Percentiles rank a stretch among this genome's conserved stretches.
Evolutionary conservation across 495 filamentous ascomycete genomes (phyloP).

Genomic region (Articulospora tetracladia): DNA sequence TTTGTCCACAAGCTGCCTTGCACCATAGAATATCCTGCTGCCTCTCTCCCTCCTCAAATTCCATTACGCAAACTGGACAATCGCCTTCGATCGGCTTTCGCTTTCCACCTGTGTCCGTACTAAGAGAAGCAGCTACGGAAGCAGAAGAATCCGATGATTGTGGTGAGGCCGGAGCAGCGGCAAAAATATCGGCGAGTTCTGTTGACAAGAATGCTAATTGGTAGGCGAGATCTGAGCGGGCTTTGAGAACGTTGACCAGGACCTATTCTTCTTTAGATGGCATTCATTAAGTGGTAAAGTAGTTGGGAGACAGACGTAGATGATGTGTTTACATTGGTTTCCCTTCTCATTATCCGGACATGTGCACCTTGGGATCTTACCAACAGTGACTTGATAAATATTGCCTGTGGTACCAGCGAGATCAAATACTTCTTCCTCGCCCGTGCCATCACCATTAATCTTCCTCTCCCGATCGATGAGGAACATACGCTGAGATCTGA

Average conservation of each 20-base stretch:
- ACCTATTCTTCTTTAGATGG: slow-evolving; percentile 31
- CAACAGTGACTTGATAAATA: slow-evolving; percentile 56
- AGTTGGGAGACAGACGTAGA: slow-evolving; percentile 17
- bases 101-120: slow-evolving; percentile 16
- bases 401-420: slow-evolving; percentile 75
- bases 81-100: slow-evolving; percentile 60
- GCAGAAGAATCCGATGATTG: slow-evolving; percentile 11
- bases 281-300: not conserved
- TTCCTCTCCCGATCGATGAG: slow-evolving; percentile 20
- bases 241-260: slow-evolving; percentile 58
- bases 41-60: slow-evolving; percentile 37
- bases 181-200: slow-evolving; percentile 62
- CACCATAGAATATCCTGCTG: slow-evolving; percentile 53
- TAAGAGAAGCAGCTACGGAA: not conserved
- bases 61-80: slow-evolving; percentile 76
- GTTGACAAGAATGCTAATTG: slow-evolving; percentile 67
- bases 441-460: slow-evolving; percentile 7
- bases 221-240: slow-evolving; percentile 47
- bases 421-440: slow-evolving; percentile 47
- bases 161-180: slow-evolving; percentile 40
- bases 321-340: slow-evolving; percentile 67
- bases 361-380: slow-evolving; percentile 56
- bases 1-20: slow-evolving; percentile 60
- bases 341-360: slow-evolving; percentile 61
- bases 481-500: slow-evolving; percentile 24